Base-by-base conservation (phyloP, 1,284 basidiomycete species). In the Austroboletus novae-zelandiae region DNA sequence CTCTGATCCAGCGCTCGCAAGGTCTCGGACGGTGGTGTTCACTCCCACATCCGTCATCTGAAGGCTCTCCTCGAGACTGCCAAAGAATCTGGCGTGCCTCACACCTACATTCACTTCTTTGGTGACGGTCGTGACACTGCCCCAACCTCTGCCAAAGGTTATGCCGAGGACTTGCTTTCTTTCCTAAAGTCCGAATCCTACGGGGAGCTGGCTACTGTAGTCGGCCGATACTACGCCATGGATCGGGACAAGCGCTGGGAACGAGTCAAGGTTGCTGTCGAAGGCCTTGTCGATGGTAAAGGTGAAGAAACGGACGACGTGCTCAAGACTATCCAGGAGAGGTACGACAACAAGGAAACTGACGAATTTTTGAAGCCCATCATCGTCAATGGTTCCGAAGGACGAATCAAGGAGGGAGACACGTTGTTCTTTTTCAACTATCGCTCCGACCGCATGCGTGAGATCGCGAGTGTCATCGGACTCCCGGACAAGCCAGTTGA, bases 241-340 rank as follows among this genome's bases (percentile, higher is more conserved):
- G 93, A 95, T 71, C 84, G 93, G 40, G 93, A 96, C 70, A 95
- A 94, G 78, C 83, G 93, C 50, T 95, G 93, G 92, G 93, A 96
- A 67, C 80, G 92, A 41, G 70, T 96, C 67, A 92, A 92, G 78
- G 76, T 92, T 54, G 92, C 92, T 9, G 77, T 94, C 4, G 91
- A 95, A 44, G 89, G 84, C 5, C 78, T 96, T 34, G 79, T 92
- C 4, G 75, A 80, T 44, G 92, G 91, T 8, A 79, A 77, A 52
- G 90, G 91, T 7, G 86, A 91, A 61, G 71, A 77, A 47, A 77
- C 68, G 5, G 71, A 83, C 43, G 84, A 86, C 43, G 71, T 81
- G 4, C 77, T 91, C 58, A 78, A 83, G 69, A 79, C 74, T 4
- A 90, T 87, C 57, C 80, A 87, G 65, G 77, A 79, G 64, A 74